These are phyloP conservation scores for Friedmanniomyces simplex DNA, from an alignment of 495 filamentous ascomycete genomes.

Conservation along the genomic window DNA sequence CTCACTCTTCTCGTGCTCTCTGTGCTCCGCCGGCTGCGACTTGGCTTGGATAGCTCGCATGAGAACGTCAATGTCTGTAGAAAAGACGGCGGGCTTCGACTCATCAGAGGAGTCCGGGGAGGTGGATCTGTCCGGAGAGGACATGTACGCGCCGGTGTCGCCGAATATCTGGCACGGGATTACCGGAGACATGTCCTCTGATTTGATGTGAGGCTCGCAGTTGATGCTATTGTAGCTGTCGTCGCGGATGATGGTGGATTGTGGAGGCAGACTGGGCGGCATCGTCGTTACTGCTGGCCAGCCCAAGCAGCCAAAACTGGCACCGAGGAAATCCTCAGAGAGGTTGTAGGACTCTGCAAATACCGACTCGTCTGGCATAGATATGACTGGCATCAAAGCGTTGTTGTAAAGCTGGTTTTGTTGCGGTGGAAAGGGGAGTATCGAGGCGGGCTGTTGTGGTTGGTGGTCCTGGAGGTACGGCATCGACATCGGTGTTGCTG, in stretches of 20 bases:
- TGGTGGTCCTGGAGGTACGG: conserved; percentile 4
- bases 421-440: too few species aligned
- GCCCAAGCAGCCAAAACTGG: conserved; percentile 11
- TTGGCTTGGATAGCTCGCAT: conserved; percentile 88
- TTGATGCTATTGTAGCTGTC: conserved; percentile 7
- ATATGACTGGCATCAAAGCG: not conserved
- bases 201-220: conserved; percentile 25
- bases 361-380: not conserved
- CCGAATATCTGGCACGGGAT: conserved; percentile 23
- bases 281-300: conserved; percentile 6
- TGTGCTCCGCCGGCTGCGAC: conserved; percentile 34
- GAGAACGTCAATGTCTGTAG: conserved; percentile 76
- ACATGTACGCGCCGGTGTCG: conserved; percentile 14
- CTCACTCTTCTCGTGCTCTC: conserved; percentile 28
- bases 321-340: not conserved
- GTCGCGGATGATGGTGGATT: not conserved
- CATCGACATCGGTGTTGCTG: not conserved
- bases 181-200: conserved; percentile 28
- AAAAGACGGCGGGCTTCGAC: conserved; percentile 43
- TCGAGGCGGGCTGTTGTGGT: not conserved
- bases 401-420: conserved; percentile 2
- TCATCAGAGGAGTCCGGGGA: conserved; percentile 14
- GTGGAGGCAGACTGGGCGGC: not conserved
- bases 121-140: conserved; percentile 8
- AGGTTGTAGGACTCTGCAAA: not conserved